Evolutionary conservation across 345 rosid genomes (phyloP).

Genomic region (Eutrema japonicum): DNA sequence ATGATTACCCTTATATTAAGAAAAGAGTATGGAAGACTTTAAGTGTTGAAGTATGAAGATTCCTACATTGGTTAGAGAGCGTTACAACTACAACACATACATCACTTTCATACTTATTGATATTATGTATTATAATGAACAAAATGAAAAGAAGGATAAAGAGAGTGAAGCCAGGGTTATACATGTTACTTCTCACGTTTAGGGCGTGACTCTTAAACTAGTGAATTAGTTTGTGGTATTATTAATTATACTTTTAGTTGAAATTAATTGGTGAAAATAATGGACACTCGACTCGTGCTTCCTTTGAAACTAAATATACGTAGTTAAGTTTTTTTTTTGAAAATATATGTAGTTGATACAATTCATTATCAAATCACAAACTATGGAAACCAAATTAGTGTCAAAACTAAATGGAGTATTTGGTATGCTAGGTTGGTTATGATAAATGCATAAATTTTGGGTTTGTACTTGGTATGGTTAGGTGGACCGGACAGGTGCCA

Average conservation of each 20-base stretch:
- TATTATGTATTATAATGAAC: constrained; percentile 25
- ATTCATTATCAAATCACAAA: constrained; percentile 3
- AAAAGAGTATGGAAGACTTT: constrained; percentile 10
- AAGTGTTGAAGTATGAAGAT: constrained; percentile 12
- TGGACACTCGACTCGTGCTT: constrained; percentile 18
- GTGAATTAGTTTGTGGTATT: constrained; percentile 15
- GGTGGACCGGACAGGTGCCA: constrained; percentile 36
- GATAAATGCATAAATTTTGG: constrained; percentile 24
- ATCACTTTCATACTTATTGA: constrained; percentile 27
- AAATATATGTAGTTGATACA: not conserved
- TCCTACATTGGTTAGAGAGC: constrained; percentile 20
- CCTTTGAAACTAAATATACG: no score
- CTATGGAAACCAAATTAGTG: constrained; percentile 24
- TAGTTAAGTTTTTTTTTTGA: no score
- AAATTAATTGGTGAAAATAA: constrained; percentile 3
- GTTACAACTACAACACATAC: constrained; percentile 19
- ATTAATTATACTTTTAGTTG: constrained; percentile 11
- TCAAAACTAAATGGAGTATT: constrained; percentile 11
- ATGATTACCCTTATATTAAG: not conserved
- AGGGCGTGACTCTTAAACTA: constrained; percentile 37
- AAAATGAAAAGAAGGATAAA: constrained; percentile 10
- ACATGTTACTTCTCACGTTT: constrained; percentile 32
- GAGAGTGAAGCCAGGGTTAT: constrained; percentile 27
- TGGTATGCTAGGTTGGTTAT: constrained; percentile 19
- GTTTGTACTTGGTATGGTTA: constrained; percentile 20